phyloP scores from a whole-genome alignment of 2,329 filamentous ascomycete genomes.

The Venturia oleaginea region DNA sequence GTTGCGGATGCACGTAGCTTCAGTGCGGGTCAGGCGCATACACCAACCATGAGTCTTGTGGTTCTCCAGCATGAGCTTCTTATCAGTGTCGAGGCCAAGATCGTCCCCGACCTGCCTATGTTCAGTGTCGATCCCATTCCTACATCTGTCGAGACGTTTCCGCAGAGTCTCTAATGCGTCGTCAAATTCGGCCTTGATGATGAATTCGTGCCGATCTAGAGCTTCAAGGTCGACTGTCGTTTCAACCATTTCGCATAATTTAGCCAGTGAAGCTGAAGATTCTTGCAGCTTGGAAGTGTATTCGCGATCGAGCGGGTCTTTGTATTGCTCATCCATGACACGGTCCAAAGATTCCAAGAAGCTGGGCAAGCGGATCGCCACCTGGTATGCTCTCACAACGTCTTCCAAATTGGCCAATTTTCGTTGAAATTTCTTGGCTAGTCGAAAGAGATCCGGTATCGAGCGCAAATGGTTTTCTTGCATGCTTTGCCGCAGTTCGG shows the following conservation, averaged over 20 bases:
- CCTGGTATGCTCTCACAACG: slow-evolving; percentile 90
- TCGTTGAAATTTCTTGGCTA: slow-evolving; percentile 91
- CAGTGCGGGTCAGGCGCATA: slow-evolving; percentile 75
- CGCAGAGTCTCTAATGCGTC: slow-evolving; percentile 79
- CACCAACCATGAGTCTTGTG: slow-evolving; percentile 96
- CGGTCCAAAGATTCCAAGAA: slow-evolving; percentile 83
- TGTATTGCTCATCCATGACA: slow-evolving; percentile 92
- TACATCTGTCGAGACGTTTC: slow-evolving; percentile 79
- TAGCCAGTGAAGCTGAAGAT: slow-evolving; percentile 68
- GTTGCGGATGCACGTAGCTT: slow-evolving; percentile 88
- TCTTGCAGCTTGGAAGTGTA: slow-evolving; percentile 67
- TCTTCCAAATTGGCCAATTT: slow-evolving; percentile 88
- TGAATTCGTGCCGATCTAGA: slow-evolving; percentile 93
- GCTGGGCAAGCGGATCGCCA: slow-evolving; percentile 81
- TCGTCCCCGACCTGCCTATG: slow-evolving; percentile 69
- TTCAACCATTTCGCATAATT: slow-evolving; percentile 95
- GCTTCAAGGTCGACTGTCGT: slow-evolving; percentile 94
- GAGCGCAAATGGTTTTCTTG: slow-evolving; percentile 91
- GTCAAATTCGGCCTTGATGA: slow-evolving; percentile 98
- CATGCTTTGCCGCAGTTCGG: slow-evolving; percentile 87
- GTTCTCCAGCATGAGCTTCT: slow-evolving; percentile 96
- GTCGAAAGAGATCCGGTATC: slow-evolving; percentile 85
- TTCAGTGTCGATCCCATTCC: slow-evolving; percentile 73
- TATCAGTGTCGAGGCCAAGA: slow-evolving; percentile 85
- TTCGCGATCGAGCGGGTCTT: slow-evolving; percentile 71